Evolutionary conservation across 768 basidiomycete genomes (phyloP).

Genomic region (Rhodocollybia butyracea): DNA sequence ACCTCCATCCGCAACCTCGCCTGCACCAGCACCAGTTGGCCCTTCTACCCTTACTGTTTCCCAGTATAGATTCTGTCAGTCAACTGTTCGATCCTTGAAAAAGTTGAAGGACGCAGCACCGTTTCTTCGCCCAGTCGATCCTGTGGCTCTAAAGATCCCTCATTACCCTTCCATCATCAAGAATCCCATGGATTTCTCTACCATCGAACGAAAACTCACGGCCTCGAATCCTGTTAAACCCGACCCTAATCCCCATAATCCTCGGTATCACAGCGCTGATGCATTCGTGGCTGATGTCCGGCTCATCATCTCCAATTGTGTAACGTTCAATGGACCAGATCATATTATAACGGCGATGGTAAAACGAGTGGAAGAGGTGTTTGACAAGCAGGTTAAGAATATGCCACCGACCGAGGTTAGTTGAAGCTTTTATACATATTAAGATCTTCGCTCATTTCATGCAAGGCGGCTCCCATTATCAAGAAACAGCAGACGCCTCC

Average conservation of each 20-base stretch:
- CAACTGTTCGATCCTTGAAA: slow-evolving; percentile 78
- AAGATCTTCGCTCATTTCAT: not conserved
- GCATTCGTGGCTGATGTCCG: slow-evolving; percentile 86
- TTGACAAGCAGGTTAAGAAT: slow-evolving; percentile 86
- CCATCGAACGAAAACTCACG: slow-evolving; percentile 83
- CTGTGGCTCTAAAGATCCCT: slow-evolving; percentile 76
- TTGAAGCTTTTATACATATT: slow-evolving; percentile 5
- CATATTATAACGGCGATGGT: slow-evolving; percentile 80
- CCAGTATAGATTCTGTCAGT: slow-evolving; percentile 79
- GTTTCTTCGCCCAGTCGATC: slow-evolving; percentile 88
- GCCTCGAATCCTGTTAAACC: slow-evolving; percentile 80
- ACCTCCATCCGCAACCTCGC: slow-evolving; percentile 16
- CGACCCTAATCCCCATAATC: slow-evolving; percentile 64
- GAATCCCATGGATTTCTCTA: slow-evolving; percentile 91
- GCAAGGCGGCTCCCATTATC: slow-evolving; percentile 28
- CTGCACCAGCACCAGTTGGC: slow-evolving; percentile 18
- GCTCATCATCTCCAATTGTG: slow-evolving; percentile 83
- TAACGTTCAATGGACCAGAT: slow-evolving; percentile 91
- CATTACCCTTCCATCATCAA: slow-evolving; percentile 88
- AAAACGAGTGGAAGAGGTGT: slow-evolving; percentile 75
- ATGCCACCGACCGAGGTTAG: slow-evolving; percentile 80
- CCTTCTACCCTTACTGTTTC: slow-evolving; percentile 51
- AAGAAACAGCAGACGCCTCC: slow-evolving; percentile 45
- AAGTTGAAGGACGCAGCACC: slow-evolving; percentile 80
- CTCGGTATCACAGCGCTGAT: slow-evolving; percentile 73